phyloP scores from a whole-genome alignment of 768 basidiomycete genomes.

The Phlebiopsis flavidoalba region DNA sequence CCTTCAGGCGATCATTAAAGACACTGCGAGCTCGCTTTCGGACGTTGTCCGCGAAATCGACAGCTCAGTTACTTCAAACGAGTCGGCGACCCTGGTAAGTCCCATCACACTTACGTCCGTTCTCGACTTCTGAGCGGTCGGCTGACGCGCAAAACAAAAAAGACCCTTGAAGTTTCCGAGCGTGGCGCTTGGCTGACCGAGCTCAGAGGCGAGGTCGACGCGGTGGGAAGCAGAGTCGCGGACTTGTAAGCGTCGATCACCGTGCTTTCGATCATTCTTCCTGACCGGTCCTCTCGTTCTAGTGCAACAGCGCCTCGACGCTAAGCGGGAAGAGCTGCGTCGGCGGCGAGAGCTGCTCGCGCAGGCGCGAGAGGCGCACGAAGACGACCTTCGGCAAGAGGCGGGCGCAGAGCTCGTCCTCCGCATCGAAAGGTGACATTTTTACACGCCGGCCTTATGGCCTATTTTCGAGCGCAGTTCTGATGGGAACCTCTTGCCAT shows the following conservation, averaged over 20 bases:
- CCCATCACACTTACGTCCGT: background rate
- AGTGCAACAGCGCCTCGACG: constrained; percentile 41
- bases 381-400: constrained; percentile 33
- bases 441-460: background rate
- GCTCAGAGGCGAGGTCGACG: constrained; percentile 23
- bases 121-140: background rate
- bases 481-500: constrained; percentile 12
- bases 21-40: constrained; percentile 31
- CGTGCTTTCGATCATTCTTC: background rate
- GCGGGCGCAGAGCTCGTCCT: constrained; percentile 29
- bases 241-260: constrained; percentile 11
- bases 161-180: constrained; percentile 70
- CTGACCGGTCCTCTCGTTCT: background rate
- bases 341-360: constrained; percentile 43
- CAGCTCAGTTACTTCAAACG: constrained; percentile 21
- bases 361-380: constrained; percentile 36
- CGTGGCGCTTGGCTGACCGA: constrained; percentile 53
- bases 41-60: constrained; percentile 30
- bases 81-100: constrained; percentile 19
- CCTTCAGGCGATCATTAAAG: constrained; percentile 34
- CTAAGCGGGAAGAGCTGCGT: constrained; percentile 38
- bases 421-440: constrained; percentile 34
- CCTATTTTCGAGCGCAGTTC: background rate
- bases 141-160: constrained; percentile 1
- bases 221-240: constrained; percentile 13